Evolutionary conservation across 148 eudicot genomes (phyloP).

Genomic region (Silene uniflora): DNA sequence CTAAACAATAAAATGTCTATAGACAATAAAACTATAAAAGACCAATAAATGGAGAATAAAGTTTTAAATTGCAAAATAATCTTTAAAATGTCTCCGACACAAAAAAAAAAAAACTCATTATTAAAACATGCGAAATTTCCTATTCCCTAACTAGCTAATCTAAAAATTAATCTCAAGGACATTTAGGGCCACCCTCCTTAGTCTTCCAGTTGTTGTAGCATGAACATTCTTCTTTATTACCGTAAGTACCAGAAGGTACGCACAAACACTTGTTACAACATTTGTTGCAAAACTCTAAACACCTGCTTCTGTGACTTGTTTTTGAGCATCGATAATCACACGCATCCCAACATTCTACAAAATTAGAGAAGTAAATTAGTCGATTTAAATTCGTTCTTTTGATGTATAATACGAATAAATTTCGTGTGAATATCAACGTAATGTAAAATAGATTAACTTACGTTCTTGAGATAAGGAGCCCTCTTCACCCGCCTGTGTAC

Average conservation of each 20-base stretch:
- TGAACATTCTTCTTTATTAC: constrained; percentile 24
- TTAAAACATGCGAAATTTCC: not conserved
- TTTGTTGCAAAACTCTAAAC: constrained; percentile 20
- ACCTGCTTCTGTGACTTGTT: constrained; percentile 24
- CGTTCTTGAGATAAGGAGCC: not conserved
- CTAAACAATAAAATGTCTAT: too few species aligned
- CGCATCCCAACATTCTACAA: constrained; percentile 20
- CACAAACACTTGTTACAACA: constrained; percentile 30
- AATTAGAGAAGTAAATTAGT: not conserved
- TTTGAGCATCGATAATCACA: constrained; percentile 30
- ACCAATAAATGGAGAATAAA: too few species aligned
- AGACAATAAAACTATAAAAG: too few species aligned
- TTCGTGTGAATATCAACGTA: not conserved
- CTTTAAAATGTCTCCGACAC: not conserved
- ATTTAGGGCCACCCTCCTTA: constrained; percentile 23
- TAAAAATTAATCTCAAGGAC: constrained; percentile 16
- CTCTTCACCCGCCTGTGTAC: not conserved
- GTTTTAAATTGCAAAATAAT: not conserved
- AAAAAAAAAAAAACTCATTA: not conserved
- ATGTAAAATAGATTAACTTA: not conserved
- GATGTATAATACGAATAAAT: not conserved
- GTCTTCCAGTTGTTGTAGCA: constrained; percentile 25
- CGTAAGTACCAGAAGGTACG: constrained; percentile 32
- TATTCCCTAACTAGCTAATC: not conserved
- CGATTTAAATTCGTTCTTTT: not conserved